Base-by-base conservation (phyloP, 2,329 filamentous ascomycete species). In the Penicillium sp. region DNA sequence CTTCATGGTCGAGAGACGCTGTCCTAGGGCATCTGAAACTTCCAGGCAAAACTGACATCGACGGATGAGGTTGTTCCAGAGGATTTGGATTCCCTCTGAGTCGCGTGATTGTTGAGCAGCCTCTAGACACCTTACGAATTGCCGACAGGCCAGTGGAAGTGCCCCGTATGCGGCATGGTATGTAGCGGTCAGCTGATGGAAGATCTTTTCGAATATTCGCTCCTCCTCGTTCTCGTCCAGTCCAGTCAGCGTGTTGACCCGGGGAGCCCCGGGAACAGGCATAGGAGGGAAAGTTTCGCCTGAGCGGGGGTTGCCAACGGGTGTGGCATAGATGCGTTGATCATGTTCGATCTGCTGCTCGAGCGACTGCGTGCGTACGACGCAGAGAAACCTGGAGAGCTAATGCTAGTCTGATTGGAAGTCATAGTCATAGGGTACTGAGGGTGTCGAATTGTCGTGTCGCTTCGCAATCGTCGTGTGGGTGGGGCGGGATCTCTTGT, bases 191-290 rank as follows among this genome's bases (percentile, higher is more conserved):
- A 96, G 79, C 45, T 89, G 89, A 35, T 91, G 71, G 76, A 90
- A 96, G 23, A 97, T 91, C 60, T 82, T 85, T 61, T 96, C 93
- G 64, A 96, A 96, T 29, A 87, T 83, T 17, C 84, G 83, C 66
- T 96, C 91, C 61, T 96, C 91, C 62, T 91, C 89, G 2, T 83
- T 83, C 56, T 85, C 82, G 47, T 84, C 82, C 49, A 87, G 84
- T 50, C 91, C 89, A 10, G 78, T 82, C 44, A 85, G 72, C 8
- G 79, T 77, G 47, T 80, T 81, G 43, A 82, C 81, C 42, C 82
- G 79, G 31, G 79, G 77, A 53, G 80, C 73, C 25, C 74, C 79
- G 29, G 78, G 74, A 19, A 74, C 77, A 55, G 78, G 70, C 66
- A 73, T 68, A 66, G 74, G 62, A 81, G 78, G 82, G 70, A 94